A percentile compares a stretch with the other conserved stretches of the same genome.
Evolutionary conservation across 2,329 filamentous ascomycete species (phyloP).

Genomic region (Didymella lethalis): DNA sequence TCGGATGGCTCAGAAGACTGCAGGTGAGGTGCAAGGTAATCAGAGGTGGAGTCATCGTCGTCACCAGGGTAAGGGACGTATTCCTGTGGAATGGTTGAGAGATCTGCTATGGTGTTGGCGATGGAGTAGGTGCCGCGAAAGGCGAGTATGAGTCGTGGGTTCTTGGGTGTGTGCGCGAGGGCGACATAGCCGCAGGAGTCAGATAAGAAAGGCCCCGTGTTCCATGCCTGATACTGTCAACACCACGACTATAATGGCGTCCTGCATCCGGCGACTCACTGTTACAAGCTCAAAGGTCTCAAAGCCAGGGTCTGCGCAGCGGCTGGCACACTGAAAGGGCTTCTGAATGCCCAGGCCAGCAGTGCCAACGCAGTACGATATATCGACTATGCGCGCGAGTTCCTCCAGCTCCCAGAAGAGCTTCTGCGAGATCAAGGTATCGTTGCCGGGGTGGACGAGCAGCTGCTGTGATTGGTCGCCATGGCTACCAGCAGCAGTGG

Average conservation of each 20-base stretch:
- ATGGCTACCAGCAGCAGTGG: constrained; percentile 16
- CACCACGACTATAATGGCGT: constrained; percentile 8
- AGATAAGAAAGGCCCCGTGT: constrained; percentile 83
- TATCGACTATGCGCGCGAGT: constrained; percentile 88
- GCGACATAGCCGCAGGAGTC: constrained; percentile 96
- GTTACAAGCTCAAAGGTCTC: constrained; percentile 77
- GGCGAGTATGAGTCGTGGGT: constrained; percentile 77
- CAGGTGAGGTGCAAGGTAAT: constrained; percentile 33
- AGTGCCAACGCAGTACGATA: constrained; percentile 89
- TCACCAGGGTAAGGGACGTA: constrained; percentile 83
- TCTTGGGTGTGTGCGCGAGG: constrained; percentile 72
- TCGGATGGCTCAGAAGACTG: constrained; percentile 17
- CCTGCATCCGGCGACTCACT: constrained; percentile 43
- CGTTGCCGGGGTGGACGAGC: constrained; percentile 37
- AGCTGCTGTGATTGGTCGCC: constrained; percentile 37
- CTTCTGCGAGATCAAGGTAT: constrained; percentile 61
- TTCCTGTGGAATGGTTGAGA: constrained; percentile 87
- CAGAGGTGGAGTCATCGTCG: constrained; percentile 48
- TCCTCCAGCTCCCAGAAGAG: constrained; percentile 87
- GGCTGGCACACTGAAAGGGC: constrained; percentile 85
- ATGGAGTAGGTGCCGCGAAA: constrained; percentile 96
- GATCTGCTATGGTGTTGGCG: constrained; percentile 87
- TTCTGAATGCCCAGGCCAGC: constrained; percentile 82
- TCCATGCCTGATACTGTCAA: constrained; percentile 70
- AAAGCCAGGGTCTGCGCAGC: constrained; percentile 84